Evolutionary conservation across 768 basidiomycete genomes (phyloP), one percentile per base, ranked within the genome.

Genomic region (Thelephora aurantiotincta): DNA sequence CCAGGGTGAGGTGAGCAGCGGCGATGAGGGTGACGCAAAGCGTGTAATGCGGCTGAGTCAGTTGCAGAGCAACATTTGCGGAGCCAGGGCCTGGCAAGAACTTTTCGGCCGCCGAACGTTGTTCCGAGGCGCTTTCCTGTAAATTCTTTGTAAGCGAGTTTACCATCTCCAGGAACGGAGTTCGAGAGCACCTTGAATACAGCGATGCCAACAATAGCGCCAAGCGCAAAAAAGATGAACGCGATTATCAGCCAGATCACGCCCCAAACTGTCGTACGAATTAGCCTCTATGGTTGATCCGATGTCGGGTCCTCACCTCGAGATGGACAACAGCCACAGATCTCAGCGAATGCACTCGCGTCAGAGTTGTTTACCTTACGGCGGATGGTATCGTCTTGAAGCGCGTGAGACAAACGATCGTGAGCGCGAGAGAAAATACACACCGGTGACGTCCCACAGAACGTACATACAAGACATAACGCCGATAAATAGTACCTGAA

Each of bases 391-490:
- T 91, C 88, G 60, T 89, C 90, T 83, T 55, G 16, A 44, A 19
- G 11, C 47, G 2, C 33, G 44, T 41, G 2, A 45, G 11, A 23
- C 6, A 9, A n/a, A 14, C n/a, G 22, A 18, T 3, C 11, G 14
- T 6, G 33, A n/a, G 26, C 9, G 22, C 16, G 44, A 35, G n/a
- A 33, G 34, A n/a, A 42, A 18, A 35, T 38, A 62, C 72, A 49
- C 47, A 79, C 87, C 84, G 33, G 89, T 71, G 44, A 94, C 82
- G 55, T 94, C 91, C 84, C 87, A 93, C 1, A 89, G 69, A 45
- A 78, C 81, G 55, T 91, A 91, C 67, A 91, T 67, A 61, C 83
- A 86, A 6, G 82, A 86, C 88, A 91, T 91, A 51, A 78, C 76
- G 14, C 88, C 88, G 33, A 91, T 76, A 60, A 91, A 91, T 20